Percentiles rank a stretch among this genome's conserved stretches.
Evolutionary conservation across 2,329 filamentous ascomycete genomes (phyloP).

Genomic region (Ophiostoma piceae): DNA sequence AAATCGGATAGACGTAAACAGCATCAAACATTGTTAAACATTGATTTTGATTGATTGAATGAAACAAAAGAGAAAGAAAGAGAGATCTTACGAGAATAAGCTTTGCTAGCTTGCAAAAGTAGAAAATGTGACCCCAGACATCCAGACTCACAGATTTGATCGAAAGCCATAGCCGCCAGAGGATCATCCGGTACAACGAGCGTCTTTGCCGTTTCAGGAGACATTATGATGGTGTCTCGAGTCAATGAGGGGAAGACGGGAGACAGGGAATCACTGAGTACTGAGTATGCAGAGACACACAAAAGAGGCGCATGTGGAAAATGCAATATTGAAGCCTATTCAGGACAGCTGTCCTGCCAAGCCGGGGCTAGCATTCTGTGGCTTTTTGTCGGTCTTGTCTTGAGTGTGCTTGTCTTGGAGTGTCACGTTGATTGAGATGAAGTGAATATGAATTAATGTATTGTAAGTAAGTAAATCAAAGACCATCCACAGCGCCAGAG

Average conservation of each 20-base stretch:
- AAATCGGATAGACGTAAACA: background rate
- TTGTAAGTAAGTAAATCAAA: background rate
- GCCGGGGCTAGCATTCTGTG: background rate
- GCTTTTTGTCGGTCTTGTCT: no score
- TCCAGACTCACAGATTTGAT: background rate
- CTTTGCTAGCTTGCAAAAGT: background rate
- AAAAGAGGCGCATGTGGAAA: background rate
- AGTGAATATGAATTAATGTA: background rate
- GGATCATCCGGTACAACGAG: background rate
- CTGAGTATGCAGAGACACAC: no score
- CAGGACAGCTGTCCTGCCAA: background rate
- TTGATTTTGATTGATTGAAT: no score
- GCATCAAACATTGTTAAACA: no score
- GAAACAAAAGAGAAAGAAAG: background rate
- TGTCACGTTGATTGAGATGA: no score
- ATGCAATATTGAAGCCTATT: background rate
- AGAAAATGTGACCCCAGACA: background rate
- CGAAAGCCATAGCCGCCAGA: background rate
- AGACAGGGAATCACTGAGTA: no score
- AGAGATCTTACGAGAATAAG: background rate
- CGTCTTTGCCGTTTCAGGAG: slow-evolving; percentile 1
- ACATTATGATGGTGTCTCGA: background rate
- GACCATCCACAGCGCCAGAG: background rate
- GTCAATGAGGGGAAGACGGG: background rate
- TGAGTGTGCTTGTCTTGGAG: no score